A percentile compares a stretch with the other conserved stretches of the same genome.
Evolutionary conservation across 768 basidiomycete genomes (phyloP).

Genomic region (Boletus sp.): DNA sequence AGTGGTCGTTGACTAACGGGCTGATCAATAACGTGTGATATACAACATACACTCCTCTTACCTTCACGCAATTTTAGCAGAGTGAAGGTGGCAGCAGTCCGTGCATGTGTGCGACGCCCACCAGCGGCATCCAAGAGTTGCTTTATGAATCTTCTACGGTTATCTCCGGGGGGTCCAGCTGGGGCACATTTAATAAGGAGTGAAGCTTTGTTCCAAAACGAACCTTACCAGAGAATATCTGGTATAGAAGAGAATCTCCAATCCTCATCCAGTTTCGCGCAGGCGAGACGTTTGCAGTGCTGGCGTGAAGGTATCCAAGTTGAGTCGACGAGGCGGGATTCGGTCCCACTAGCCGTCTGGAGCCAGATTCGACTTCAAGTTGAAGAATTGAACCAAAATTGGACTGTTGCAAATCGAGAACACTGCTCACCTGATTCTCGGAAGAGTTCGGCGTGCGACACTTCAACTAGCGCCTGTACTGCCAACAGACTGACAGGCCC

Average conservation of each 20-base stretch:
- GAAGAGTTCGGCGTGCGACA: constrained; percentile 7
- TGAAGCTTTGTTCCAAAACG: neutral
- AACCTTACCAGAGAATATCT: constrained; percentile 6
- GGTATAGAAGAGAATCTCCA: constrained; percentile 8
- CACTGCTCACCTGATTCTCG: constrained; percentile 10
- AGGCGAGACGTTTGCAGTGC: constrained; percentile 9
- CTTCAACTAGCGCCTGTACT: constrained; percentile 19
- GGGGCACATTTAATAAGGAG: neutral
- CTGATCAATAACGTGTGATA: neutral
- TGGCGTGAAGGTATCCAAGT: constrained; percentile 6
- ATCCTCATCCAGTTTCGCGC: constrained; percentile 14
- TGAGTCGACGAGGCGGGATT: neutral
- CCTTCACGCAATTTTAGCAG: constrained; percentile 9
- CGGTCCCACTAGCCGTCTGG: neutral
- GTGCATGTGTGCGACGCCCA: constrained; percentile 4
- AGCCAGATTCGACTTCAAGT: neutral
- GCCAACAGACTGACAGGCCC: constrained; percentile 18
- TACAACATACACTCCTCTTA: neutral
- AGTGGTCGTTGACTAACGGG: constrained; percentile 1
- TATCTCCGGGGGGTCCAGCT: constrained; percentile 6
- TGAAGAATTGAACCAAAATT: neutral
- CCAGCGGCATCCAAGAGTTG: constrained; percentile 7
- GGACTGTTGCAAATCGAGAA: neutral
- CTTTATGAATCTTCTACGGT: constrained; percentile 8
- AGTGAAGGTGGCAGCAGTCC: constrained; percentile 17